These are phyloP conservation scores for Escovopsis weberi DNA, from an alignment of 2,329 filamentous ascomycete species.

Conservation along the genomic window DNA sequence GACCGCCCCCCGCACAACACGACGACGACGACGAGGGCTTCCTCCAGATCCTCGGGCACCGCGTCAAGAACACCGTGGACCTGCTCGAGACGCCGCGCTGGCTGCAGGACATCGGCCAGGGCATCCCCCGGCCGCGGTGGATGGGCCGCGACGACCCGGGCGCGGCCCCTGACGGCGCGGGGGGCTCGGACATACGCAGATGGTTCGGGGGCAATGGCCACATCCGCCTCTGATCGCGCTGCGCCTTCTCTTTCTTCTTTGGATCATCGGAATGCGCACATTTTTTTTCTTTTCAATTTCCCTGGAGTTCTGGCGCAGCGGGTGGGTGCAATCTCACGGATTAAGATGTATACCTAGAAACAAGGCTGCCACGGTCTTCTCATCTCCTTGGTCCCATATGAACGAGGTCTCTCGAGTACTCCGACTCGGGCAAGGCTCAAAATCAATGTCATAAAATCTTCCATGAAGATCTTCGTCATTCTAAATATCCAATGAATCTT, in stretches of 20 bases:
- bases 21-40: constrained; percentile 56
- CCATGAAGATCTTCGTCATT: neutral
- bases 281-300: neutral
- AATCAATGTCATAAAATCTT: constrained; percentile 1
- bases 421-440: too few species aligned
- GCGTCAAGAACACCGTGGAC: constrained; percentile 86
- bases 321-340: too few species aligned
- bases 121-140: constrained; percentile 68
- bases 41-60: constrained; percentile 68
- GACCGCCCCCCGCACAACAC: constrained; percentile 32
- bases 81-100: constrained; percentile 68
- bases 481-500: neutral
- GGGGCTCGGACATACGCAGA: constrained; percentile 32
- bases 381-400: neutral
- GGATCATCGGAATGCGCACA: neutral
- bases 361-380: neutral
- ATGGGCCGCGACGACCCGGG: constrained; percentile 45
- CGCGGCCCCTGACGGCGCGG: constrained; percentile 10
- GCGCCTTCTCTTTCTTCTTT: neutral
- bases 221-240: constrained; percentile 8
- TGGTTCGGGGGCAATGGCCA: constrained; percentile 38
- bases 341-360: too few species aligned
- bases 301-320: neutral
- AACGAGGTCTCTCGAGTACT: too few species aligned
- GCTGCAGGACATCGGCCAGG: constrained; percentile 56